Evolutionary conservation across 306 rosid species (phyloP), one percentile per base, ranked within the genome.

Genomic region (Quercus robur): DNA sequence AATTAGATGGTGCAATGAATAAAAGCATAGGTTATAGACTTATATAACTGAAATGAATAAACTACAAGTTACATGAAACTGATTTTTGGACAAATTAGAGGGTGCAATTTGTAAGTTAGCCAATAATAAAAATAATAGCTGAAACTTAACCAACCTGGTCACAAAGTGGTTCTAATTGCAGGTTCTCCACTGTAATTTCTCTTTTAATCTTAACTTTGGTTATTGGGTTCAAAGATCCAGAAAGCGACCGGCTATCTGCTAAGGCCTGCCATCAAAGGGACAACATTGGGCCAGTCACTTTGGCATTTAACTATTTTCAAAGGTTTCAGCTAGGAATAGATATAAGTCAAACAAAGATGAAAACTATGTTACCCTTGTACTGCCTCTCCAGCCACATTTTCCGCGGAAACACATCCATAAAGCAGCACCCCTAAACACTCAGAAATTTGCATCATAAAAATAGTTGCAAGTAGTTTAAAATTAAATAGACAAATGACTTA

Each of bases 331-430:
- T 28, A 26, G 55, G 51, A 21, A 74, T 35, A 35, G 52, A 59
- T 31, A 57, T 31, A 70, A 69, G 49, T 11, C 17, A 70, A 44
- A 18, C 70, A 69, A 23, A 75, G 74, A 56, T 78, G 46, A 72
- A 76, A 76, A 75, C 21, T 59, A 83, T 66, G 84, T 77, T 83
- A 95, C 99, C 91, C 67, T 84, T 14, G 88, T 85, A 80, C 85
- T 81, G 84, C 98, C 99, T 87, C 56, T 84, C 97, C 98, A 95
- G 44, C 97, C 99, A 87, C 99, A 95, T 74, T 78, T 91, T 75
- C 44, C 97, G 11, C 96, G 97, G 83, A 90, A 91, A 75, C 98
- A 95, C 21, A 5, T 55, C 99, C 99, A 95, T 63, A 78, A 69
- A 75, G 98, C 98, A 46, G 86, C 69, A 76, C 86, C 90, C 78